These are phyloP conservation scores for Hemisphaericaspora subhashii DNA, from an alignment of 1,139 yeast species.

Conservation along the genomic window DNA sequence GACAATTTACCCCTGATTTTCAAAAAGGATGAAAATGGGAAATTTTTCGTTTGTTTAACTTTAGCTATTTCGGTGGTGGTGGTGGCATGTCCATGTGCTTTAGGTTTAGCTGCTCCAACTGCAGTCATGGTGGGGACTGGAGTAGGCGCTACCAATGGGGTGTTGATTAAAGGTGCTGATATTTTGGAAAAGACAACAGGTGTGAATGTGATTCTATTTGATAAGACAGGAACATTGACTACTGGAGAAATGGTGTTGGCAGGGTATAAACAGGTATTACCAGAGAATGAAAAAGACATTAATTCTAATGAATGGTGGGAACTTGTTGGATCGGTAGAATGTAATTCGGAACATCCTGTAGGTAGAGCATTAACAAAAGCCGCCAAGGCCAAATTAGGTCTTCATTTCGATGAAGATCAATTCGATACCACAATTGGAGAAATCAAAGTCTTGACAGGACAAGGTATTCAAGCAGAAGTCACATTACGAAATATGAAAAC, in stretches of 20 bases:
- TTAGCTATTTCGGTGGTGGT: slow-evolving; percentile 92
- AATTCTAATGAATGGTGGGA: slow-evolving; percentile 48
- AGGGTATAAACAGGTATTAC: slow-evolving; percentile 17
- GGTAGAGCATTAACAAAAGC: slow-evolving; percentile 63
- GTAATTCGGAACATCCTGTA: slow-evolving; percentile 83
- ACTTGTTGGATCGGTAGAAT: slow-evolving; percentile 63
- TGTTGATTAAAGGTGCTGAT: slow-evolving; percentile 91
- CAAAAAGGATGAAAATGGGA: slow-evolving; percentile 52
- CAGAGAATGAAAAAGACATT: neutral
- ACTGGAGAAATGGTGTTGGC: slow-evolving; percentile 73
- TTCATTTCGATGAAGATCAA: slow-evolving; percentile 35
- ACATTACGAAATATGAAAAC: slow-evolving; percentile 16
- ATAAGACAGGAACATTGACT: slow-evolving; percentile 95
- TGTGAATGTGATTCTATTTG: slow-evolving; percentile 74
- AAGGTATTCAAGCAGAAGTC: slow-evolving; percentile 63
- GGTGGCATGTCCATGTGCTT: slow-evolving; percentile 97
- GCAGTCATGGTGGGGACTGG: slow-evolving; percentile 99
- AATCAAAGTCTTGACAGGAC: slow-evolving; percentile 62
- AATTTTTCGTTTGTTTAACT: slow-evolving; percentile 68
- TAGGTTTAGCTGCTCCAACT: slow-evolving; percentile 96
- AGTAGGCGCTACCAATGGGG: slow-evolving; percentile 87
- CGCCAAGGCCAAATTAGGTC: slow-evolving; percentile 26
- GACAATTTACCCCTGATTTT: slow-evolving; percentile 55
- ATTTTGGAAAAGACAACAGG: slow-evolving; percentile 73
- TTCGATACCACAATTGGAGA: slow-evolving; percentile 31